Evolutionary conservation across 257 asterid species (phyloP), one percentile per base, ranked within the genome.

Genomic region (Jasminum sambac): DNA sequence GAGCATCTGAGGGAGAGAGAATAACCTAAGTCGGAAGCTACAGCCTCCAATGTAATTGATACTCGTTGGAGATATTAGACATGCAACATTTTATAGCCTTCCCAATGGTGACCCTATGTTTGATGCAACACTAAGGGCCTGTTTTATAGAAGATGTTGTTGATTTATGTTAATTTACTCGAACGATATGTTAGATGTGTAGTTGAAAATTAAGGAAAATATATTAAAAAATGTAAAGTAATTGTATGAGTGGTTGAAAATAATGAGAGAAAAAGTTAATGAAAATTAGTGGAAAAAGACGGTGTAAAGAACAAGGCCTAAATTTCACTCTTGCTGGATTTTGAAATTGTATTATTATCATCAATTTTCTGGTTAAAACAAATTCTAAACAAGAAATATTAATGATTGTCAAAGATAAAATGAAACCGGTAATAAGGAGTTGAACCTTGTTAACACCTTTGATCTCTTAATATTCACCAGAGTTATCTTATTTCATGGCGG

Each of bases 11-110:
- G 41, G 30, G 14, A 55, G 63, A 16, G 30, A 50, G 11, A 42
- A 64, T 19, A 48, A 72, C 63, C 24, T 58, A 77, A 55, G 24
- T 23, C 52, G 24, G 6, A 50, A 50, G 19, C 13, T 50, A 50
- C 59, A 17, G 26, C 59, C 59, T 50, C 58, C 24, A 0, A 48
- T 48, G 19, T 50, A 50, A 50, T 50, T 17, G 17, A 17, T 50
- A 17, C 26, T 17, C 17, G 26, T 50, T 21, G 12, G 17, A 8
- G 7, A 50, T 50, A 50, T n/a, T n/a, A n/a, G n/a, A n/a, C n/a
- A n/a, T 50, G 17, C 59, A 50, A 50, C 4, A 30, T 30, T 30
- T 30, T 30, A 30, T 30, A 30, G 4, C 36, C 36, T 30, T 30
- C 36, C 4, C 36, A 4, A 30, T 4, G 36, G 36, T 30, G 36